A percentile compares a stretch with the other conserved stretches of the same genome.
phyloP scores from a whole-genome alignment of 148 eudicot species.

The Heliosperma pusillum region DNA sequence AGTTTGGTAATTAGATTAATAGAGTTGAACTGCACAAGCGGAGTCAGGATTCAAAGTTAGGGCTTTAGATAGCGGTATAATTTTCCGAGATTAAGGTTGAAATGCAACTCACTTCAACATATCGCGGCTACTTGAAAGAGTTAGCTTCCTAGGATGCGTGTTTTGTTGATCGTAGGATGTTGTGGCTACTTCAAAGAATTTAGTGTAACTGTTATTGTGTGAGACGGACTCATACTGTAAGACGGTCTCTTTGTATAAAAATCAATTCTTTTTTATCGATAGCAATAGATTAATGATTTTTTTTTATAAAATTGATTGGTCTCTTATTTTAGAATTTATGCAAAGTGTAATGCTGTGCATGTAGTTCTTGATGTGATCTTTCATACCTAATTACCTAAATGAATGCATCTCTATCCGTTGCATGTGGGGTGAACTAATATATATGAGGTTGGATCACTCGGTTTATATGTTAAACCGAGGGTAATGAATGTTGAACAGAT shows the following conservation, averaged over 20 bases:
- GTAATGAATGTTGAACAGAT: not conserved
- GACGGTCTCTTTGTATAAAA: too few species aligned
- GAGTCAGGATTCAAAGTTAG: too few species aligned
- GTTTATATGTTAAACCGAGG: not conserved
- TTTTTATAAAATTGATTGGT: too few species aligned
- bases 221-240: too few species aligned
- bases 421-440: not conserved
- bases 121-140: not conserved
- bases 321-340: too few species aligned
- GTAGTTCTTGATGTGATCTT: conserved; percentile 3
- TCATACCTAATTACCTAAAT: not conserved
- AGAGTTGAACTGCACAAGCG: too few species aligned
- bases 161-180: conserved; percentile 3
- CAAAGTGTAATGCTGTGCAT: not conserved
- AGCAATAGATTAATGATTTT: too few species aligned
- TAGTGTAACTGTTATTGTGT: too few species aligned
- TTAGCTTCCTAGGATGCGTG: not conserved
- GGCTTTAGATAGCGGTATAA: too few species aligned
- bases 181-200: not conserved
- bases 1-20: not conserved
- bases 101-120: not conserved
- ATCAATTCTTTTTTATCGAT: too few species aligned
- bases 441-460: too few species aligned
- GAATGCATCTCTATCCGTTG: not conserved
- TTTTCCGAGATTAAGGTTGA: not conserved